These are phyloP conservation scores for Colletotrichum chrysophilum DNA, from an alignment of 2,329 filamentous ascomycete species.

Conservation along the genomic window DNA sequence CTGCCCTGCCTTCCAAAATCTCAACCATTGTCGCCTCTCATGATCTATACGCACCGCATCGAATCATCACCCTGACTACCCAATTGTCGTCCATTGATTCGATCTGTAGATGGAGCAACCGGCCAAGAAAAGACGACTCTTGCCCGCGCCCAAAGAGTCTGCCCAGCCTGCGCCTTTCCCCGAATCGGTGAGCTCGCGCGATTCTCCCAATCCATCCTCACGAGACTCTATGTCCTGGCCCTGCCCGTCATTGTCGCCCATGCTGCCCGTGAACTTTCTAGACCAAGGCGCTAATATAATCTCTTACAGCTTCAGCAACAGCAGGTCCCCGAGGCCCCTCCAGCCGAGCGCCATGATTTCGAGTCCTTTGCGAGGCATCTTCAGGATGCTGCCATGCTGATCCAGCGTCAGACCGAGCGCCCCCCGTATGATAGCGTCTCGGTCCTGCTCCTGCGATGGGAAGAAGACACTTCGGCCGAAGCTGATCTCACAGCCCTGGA, in stretches of 20 bases:
- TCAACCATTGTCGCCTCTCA: not conserved
- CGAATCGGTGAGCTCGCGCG: slow-evolving; percentile 24
- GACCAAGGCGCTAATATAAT: slow-evolving; percentile 3
- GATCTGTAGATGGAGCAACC: slow-evolving; percentile 24
- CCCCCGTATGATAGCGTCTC: slow-evolving; percentile 63
- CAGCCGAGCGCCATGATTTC: slow-evolving; percentile 63
- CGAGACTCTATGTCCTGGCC: not conserved
- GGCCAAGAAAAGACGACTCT: slow-evolving; percentile 22
- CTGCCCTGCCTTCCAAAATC: not conserved
- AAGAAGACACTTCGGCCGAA: slow-evolving; percentile 61
- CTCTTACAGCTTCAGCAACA: slow-evolving; percentile 34
- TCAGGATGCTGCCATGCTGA: slow-evolving; percentile 71
- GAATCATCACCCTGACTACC: not conserved
- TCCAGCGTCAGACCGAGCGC: slow-evolving; percentile 66
- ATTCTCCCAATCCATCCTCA: not conserved
- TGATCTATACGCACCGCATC: not conserved
- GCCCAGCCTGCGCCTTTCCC: slow-evolving; percentile 16
- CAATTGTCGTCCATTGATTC: slow-evolving; percentile 2
- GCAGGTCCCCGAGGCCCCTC: slow-evolving; percentile 45
- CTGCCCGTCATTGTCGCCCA: not conserved
- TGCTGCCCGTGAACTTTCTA: not conserved
- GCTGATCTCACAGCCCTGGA: slow-evolving; percentile 61
- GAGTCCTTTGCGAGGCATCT: slow-evolving; percentile 71
- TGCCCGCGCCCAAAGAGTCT: slow-evolving; percentile 10
- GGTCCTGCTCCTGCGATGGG: slow-evolving; percentile 66